These are phyloP conservation scores for Trichophyton mentagrophytes DNA, from an alignment of 2,329 filamentous ascomycete species.

Conservation along the genomic window DNA sequence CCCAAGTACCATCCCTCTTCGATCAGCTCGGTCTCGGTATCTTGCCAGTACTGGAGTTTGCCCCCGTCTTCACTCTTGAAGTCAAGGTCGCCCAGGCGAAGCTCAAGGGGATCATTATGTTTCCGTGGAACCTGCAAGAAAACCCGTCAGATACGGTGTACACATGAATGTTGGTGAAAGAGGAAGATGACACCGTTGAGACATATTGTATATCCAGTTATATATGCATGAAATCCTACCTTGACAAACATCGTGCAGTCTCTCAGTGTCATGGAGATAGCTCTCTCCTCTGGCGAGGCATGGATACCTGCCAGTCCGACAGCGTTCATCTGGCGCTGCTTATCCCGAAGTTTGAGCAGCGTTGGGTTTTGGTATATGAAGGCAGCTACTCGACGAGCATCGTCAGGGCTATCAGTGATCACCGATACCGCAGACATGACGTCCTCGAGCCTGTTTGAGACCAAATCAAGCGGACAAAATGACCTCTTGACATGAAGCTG, in stretches of 20 bases:
- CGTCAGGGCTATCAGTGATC: slow-evolving; percentile 22
- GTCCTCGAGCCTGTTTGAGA: slow-evolving; percentile 36
- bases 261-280: slow-evolving; percentile 64
- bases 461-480: slow-evolving; percentile 55
- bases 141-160: neutral
- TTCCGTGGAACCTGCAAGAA: slow-evolving; percentile 24
- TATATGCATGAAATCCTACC: slow-evolving; percentile 27
- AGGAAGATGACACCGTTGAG: neutral
- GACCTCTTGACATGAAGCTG: slow-evolving; percentile 17
- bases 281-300: slow-evolving; percentile 37
- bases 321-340: slow-evolving; percentile 24
- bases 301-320: slow-evolving; percentile 27
- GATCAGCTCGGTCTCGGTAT: slow-evolving; percentile 50
- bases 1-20: slow-evolving; percentile 55
- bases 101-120: slow-evolving; percentile 23
- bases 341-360: slow-evolving; percentile 23
- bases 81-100: slow-evolving; percentile 62
- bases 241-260: slow-evolving; percentile 66
- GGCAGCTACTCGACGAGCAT: slow-evolving; percentile 26
- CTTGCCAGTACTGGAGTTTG: slow-evolving; percentile 58
- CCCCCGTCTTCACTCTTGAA: slow-evolving; percentile 52
- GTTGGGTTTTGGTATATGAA: slow-evolving; percentile 26
- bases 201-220: neutral
- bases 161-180: neutral
- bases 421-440: slow-evolving; percentile 32